Conservation (phyloP, 2,329 filamentous ascomycete species). For the Lachnellula willkommii region DNA sequence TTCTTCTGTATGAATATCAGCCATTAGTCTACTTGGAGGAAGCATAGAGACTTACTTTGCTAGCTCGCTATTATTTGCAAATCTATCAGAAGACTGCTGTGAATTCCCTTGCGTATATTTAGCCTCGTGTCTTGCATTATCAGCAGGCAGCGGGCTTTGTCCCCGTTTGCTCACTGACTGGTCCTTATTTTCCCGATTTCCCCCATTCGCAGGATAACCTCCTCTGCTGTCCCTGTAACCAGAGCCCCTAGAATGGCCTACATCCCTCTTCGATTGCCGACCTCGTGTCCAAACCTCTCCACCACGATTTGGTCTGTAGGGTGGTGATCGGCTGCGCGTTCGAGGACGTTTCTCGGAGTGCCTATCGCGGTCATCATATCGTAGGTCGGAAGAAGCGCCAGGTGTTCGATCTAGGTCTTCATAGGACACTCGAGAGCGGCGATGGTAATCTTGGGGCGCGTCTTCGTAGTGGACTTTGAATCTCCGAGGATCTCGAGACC, state of each 20-base stretch:
- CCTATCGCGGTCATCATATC: constrained; percentile 47
- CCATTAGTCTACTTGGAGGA: background rate
- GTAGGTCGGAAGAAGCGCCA: constrained; percentile 29
- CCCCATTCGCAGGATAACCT: constrained; percentile 25
- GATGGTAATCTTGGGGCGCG: constrained; percentile 39
- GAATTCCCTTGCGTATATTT: constrained; percentile 61
- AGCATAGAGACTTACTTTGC: constrained; percentile 34
- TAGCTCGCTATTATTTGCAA: constrained; percentile 33
- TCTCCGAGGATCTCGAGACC: constrained; percentile 50
- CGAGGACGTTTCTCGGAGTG: constrained; percentile 50
- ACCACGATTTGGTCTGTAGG: constrained; percentile 36
- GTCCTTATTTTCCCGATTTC: constrained; percentile 47
- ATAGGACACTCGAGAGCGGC: constrained; percentile 46
- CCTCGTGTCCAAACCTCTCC: constrained; percentile 19
- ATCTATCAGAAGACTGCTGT: constrained; percentile 41
- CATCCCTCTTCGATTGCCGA: constrained; percentile 20
- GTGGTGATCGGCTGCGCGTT: constrained; percentile 47
- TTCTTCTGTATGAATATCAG: constrained; percentile 18
- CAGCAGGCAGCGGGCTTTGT: constrained; percentile 54
- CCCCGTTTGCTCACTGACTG: constrained; percentile 60
- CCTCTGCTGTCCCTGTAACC: constrained; percentile 8
- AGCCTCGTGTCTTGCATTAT: constrained; percentile 57
- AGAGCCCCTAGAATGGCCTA: constrained; percentile 14
- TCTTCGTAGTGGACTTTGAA: constrained; percentile 61
- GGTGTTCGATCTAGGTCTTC: constrained; percentile 49